A percentile compares a stretch with the other conserved stretches of the same genome.
Conservation (phyloP, 2,329 filamentous ascomycete genomes). For the Neofusicoccum umdonicola region DNA sequence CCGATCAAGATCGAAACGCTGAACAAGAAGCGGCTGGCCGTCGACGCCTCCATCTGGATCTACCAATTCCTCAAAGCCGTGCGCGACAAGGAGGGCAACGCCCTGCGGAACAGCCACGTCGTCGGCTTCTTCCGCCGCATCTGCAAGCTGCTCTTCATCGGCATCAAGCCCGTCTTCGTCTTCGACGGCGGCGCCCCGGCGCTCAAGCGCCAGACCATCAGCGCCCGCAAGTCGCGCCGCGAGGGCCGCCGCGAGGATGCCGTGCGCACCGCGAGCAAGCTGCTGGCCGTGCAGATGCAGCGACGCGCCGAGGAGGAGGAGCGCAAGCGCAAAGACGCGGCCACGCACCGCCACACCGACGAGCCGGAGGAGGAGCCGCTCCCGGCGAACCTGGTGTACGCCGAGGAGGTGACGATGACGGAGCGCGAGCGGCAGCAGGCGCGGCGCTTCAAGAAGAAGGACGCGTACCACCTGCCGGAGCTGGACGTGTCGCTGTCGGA, state of each 20-base stretch:
- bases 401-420: constrained; percentile 82
- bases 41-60: constrained; percentile 99
- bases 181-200: constrained; percentile 93
- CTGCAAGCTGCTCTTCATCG: constrained; percentile 95
- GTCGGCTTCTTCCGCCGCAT: constrained; percentile 98
- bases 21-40: constrained; percentile 91
- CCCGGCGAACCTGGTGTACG: constrained; percentile 78
- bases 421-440: constrained; percentile 70
- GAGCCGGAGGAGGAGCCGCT: constrained; percentile 63
- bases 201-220: constrained; percentile 88
- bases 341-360: constrained; percentile 28
- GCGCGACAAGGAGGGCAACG: constrained; percentile 96
- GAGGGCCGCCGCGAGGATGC: constrained; percentile 94
- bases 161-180: constrained; percentile 94
- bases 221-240: constrained; percentile 70
- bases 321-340: constrained; percentile 54
- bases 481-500: constrained; percentile 72
- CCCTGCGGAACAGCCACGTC: constrained; percentile 90
- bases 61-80: constrained; percentile 99
- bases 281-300: constrained; percentile 93
- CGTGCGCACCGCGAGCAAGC: constrained; percentile 81
- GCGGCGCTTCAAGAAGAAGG: constrained; percentile 82
- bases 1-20: constrained; percentile 95
- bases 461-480: constrained; percentile 92
- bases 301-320: constrained; percentile 82